Evolutionary conservation across 2,329 filamentous ascomycete species (phyloP), one percentile per base, ranked within the genome.

Genomic region (Zymoseptoria tritici): DNA sequence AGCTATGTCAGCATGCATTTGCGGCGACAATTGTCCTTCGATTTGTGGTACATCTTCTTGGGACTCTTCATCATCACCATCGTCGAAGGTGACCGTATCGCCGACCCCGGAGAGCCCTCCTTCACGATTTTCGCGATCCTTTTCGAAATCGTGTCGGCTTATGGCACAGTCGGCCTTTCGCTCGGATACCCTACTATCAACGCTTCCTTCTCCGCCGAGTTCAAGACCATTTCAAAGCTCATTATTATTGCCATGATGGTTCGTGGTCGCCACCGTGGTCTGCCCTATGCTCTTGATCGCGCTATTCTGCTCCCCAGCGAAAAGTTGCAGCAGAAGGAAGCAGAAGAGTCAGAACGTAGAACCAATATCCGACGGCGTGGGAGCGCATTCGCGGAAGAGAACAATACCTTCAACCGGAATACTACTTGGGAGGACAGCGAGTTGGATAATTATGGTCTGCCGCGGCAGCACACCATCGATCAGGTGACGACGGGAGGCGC

Each of bases 11-110:
- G 91, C 2, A 87, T 90, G 56, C 94, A 99, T 83, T 82, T 99
- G 73, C 89, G 94, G 46, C 86, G 89, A 53, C 94, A 99, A 75
- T 83, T 99, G 42, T 96, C 91, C 57, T 99, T 99, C 77, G 94
- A 99, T 76, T 75, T 99, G 74, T 99, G 94, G 94, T 99, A 91
- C 70, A 88, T 99, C 60, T 96, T 96, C 71, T 74, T 97, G 21
- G 94, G 94, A 0, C 85, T 96, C 67, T 99, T 99, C 76, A 84
- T 97, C 72, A 89, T 99, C 69, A 83, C 88, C 62, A 96, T 99
- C 68, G 86, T 89, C 29, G 95, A 99, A 76, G 93, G 91, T 3
- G 59, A 69, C 7, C 84, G 86, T 16, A 79, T 99, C 11, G 79
- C 89, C 70, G 82, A 82, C 67, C 76, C 74, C 22, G 79, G 86